These are phyloP conservation scores for Urtica urens DNA, from an alignment of 306 rosid genomes.

Conservation along the genomic window DNA sequence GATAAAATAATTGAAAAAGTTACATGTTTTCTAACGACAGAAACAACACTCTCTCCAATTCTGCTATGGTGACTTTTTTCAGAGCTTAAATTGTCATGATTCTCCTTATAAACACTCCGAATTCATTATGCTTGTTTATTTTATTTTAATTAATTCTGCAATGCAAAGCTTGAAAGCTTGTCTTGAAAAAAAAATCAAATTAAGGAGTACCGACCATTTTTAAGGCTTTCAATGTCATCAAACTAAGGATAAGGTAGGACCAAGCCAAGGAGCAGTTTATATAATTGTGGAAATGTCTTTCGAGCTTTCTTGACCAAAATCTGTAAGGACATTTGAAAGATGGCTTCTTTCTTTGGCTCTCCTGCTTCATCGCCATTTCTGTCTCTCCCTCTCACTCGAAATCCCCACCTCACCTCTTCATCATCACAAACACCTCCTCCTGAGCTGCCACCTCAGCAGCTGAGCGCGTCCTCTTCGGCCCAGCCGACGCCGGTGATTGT, in stretches of 20 bases:
- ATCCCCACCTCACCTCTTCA: constrained; percentile 44
- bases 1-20: constrained; percentile 7
- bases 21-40: too few relatives aligned
- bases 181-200: background rate
- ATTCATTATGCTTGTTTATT: too few relatives aligned
- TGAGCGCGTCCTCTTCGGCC: constrained; percentile 27
- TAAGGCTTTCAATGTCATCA: constrained; percentile 12
- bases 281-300: background rate
- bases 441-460: constrained; percentile 27
- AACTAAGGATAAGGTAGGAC: constrained; percentile 35
- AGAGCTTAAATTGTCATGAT: background rate
- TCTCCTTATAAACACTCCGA: background rate
- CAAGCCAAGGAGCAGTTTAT: constrained; percentile 13
- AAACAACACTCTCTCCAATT: background rate
- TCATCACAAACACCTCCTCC: constrained; percentile 50
- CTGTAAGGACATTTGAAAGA: constrained; percentile 13
- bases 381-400: constrained; percentile 53
- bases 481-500: constrained; percentile 26
- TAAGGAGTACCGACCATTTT: constrained; percentile 10
- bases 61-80: background rate
- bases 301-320: constrained; percentile 16
- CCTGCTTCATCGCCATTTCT: constrained; percentile 34
- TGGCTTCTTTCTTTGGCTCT: constrained; percentile 74
- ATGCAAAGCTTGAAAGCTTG: background rate
- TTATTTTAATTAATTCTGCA: background rate